Base-by-base conservation (phyloP, 306 rosid genomes). In the Acmispon strigosus region DNA sequence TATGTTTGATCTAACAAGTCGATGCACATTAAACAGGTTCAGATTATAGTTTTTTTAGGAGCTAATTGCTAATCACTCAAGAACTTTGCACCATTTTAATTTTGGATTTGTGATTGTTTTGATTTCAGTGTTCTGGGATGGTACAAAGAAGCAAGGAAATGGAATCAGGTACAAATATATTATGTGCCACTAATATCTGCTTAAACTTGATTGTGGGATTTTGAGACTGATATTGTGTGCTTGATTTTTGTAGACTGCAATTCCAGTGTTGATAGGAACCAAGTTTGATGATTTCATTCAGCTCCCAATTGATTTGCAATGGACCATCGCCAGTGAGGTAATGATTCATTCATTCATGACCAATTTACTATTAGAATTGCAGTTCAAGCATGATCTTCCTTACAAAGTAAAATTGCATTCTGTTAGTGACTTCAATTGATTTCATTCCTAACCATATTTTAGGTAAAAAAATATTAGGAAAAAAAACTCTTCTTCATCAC, bases 1-100 rank as follows among this genome's bases (percentile, higher is more conserved):
- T 76, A 94, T 94, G 99, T 94, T 94, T 80, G 99, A 94, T 87
- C 89, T 94, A 73, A 94, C 99, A 48, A 90, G 99, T 69, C 88
- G 99, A 68, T 81, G 91, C 73, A 94, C 99, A 7, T 85, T 94
- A 81, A 91, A 86, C 78, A 85, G 88, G 99, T 49, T 51, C 6
- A 41, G 19, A 2, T 0, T 1, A 17, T 14, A n/a, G 0, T 22
- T 54, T n/a, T 16, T 59, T 32, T 39, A 7, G 53, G 47, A 77
- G 12, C 52, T 32, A 62, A 57, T 49, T 57, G 49, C 32, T 47
- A 64, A 77, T 77, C 42, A n/a, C 34, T 22, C 39, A 78, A 39
- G 32, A 27, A 27, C 0, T 27, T 27, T 69, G 39, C 67, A 10
- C 42, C 49, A 29, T 56, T 24, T 27, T 27, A 27, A 2, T 45